phyloP scores from a whole-genome alignment of 192 early-diverging fungal genomes.

The Rhizoclosmatium globosum region DNA sequence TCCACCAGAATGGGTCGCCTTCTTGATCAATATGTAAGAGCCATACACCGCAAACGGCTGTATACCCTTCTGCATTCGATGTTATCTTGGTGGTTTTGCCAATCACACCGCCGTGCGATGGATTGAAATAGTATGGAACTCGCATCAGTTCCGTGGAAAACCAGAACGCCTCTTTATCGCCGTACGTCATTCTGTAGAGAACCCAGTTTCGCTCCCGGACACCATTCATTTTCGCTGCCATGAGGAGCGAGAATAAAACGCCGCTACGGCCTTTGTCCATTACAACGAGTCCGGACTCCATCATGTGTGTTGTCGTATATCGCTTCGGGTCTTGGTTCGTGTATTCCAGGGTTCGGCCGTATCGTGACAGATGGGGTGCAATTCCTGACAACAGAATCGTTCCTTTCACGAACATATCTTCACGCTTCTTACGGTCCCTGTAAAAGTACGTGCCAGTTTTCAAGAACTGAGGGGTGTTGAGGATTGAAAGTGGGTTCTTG shows the following conservation, averaged over 20 bases:
- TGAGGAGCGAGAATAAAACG: constrained; percentile 8
- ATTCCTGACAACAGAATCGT: constrained; percentile 4
- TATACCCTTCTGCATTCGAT: background rate
- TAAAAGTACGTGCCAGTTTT: constrained; percentile 65
- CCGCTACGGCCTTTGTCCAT: constrained; percentile 20
- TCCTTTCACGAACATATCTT: background rate
- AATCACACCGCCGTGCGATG: constrained; percentile 56
- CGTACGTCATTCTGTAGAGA: constrained; percentile 3
- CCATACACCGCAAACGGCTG: background rate
- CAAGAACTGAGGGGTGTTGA: constrained; percentile 44
- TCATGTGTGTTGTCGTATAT: constrained; percentile 3
- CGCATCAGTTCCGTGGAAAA: constrained; percentile 67
- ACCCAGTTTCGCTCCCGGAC: background rate
- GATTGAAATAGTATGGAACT: constrained; percentile 60
- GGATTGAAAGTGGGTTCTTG: constrained; percentile 60
- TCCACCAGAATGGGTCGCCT: constrained; percentile 19
- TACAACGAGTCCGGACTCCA: constrained; percentile 18
- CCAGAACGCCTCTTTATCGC: constrained; percentile 80
- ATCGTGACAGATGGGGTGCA: background rate
- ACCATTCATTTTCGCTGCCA: constrained; percentile 28
- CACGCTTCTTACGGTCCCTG: constrained; percentile 57
- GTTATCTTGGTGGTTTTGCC: constrained; percentile 46
- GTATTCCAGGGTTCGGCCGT: background rate
- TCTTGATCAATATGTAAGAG: constrained; percentile 16
- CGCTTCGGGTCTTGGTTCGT: background rate